Percentiles rank a stretch among this genome's conserved stretches.
Conservation (phyloP, 208 protist genomes). For the Blastocrithidia nonstop region DNA sequence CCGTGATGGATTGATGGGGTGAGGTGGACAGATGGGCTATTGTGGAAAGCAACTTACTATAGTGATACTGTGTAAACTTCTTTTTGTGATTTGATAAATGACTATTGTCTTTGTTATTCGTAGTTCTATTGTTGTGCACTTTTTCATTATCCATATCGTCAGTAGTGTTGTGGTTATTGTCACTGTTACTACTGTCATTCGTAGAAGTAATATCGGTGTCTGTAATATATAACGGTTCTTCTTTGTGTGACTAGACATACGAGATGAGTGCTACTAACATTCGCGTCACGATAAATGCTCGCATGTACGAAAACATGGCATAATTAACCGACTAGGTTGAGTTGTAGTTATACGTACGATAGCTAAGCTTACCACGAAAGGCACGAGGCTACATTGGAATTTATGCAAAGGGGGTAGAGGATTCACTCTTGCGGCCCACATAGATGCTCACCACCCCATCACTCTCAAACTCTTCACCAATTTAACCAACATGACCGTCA, state of each 20-base stretch:
- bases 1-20: slow-evolving; percentile 16
- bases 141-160: too few species aligned
- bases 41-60: slow-evolving; percentile 22
- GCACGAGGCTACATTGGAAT: slow-evolving; percentile 54
- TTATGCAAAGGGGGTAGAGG: slow-evolving; percentile 53
- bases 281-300: slow-evolving; percentile 63
- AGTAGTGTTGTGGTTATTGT: too few species aligned
- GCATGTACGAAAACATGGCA: slow-evolving; percentile 52
- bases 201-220: too few species aligned
- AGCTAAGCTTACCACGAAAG: slow-evolving; percentile 68
- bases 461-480: slow-evolving; percentile 71
- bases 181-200: too few species aligned
- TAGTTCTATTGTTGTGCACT: too few species aligned
- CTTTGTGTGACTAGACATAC: slow-evolving; percentile 23
- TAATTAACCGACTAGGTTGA: slow-evolving; percentile 12
- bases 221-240: slow-evolving; percentile 18
- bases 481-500: slow-evolving; percentile 54
- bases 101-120: too few species aligned
- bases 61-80: too few species aligned
- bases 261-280: slow-evolving; percentile 76
- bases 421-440: slow-evolving; percentile 79
- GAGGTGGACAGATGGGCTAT: slow-evolving; percentile 25
- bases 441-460: slow-evolving; percentile 70
- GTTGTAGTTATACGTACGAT: slow-evolving; percentile 32
- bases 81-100: too few species aligned